Evolutionary conservation across 352 stramenopile species (phyloP), one percentile per base, ranked within the genome.

Genomic region (Pythium dissotocum): DNA sequence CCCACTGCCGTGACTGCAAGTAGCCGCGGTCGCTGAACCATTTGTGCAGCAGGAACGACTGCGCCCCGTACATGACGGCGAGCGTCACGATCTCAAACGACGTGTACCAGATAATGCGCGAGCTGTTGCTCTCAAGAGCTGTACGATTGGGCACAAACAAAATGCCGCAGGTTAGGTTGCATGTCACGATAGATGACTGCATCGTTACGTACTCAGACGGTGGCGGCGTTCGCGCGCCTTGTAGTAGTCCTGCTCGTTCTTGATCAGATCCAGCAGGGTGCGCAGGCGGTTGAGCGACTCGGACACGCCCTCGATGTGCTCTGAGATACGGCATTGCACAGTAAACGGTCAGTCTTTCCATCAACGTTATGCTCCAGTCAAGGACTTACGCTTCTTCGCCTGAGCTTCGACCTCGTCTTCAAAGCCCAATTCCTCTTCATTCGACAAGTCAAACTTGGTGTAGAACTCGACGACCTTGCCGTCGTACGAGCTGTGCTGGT

Each of bases 191-290:
- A 18, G 6, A 70, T 46, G 4, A 30, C 28, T 42, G 7, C 14
- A n/a, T 16, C n/a, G 46, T 56, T 16, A 59, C 82, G 60, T 86
- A 93, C 85, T 95, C 58, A 85, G 77, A 49, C 84, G 77, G 65
- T 95, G 87, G 35, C 87, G 84, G 58, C 79, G 79, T 60, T 90
- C 83, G 48, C 84, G 77, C 10, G 77, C 69, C 35, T 81, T 79
- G 74, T 93, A 91, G 76, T 93, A 93, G 44, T 84, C 78, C 66
- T 93, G 87, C 59, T 95, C 87, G 58, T 85, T 89, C 57, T 87
- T 76, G 65, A 95, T 92, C 4, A 88, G 73, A 33, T 85, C 76
- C 35, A 95, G 70, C 46, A 93, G 64, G 51, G 77, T 84, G 51
- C 83, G 77, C 56, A 95, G 67, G 24, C 80, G 78, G 12, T 78